phyloP scores from a whole-genome alignment of 2,329 filamentous ascomycete genomes.

The Arthrobotrys entomopaga region DNA sequence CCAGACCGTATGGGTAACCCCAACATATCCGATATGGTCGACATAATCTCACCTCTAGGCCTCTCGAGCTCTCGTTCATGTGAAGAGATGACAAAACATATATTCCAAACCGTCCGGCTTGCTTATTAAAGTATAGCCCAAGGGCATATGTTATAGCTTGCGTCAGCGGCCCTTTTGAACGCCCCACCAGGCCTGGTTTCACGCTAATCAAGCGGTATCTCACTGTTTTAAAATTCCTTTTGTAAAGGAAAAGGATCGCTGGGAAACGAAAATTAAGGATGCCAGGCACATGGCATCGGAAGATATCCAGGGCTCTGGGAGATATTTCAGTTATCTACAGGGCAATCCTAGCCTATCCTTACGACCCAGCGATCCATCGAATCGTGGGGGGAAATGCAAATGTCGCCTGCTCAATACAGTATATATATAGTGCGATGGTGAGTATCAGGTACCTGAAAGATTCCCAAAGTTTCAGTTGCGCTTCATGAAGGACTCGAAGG shows the following conservation, averaged over 20 bases:
- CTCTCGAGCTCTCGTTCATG: not conserved
- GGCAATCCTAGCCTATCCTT: conserved; percentile 32
- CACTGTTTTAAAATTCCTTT: not conserved
- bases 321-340: conserved; percentile 1
- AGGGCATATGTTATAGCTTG: conserved; percentile 24
- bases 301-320: conserved; percentile 18
- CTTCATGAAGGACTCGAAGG: conserved; percentile 17
- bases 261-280: not conserved
- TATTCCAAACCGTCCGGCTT: not conserved
- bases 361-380: not conserved
- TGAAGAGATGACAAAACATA: not conserved
- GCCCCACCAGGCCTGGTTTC: conserved; percentile 22
- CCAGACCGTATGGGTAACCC: too few species aligned
- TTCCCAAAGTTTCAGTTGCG: conserved; percentile 29
- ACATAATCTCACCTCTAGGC: not conserved
- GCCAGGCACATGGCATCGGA: conserved; percentile 24
- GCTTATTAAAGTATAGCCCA: not conserved
- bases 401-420: too few species aligned
- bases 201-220: conserved; percentile 43
- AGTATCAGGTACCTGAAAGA: conserved; percentile 31
- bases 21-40: too few species aligned
- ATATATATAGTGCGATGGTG: not conserved
- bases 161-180: conserved; percentile 26
- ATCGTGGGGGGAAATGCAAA: too few species aligned
- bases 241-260: conserved; percentile 1